phyloP scores from a whole-genome alignment of 768 basidiomycete species.

The Gloeophyllum trabeum region DNA sequence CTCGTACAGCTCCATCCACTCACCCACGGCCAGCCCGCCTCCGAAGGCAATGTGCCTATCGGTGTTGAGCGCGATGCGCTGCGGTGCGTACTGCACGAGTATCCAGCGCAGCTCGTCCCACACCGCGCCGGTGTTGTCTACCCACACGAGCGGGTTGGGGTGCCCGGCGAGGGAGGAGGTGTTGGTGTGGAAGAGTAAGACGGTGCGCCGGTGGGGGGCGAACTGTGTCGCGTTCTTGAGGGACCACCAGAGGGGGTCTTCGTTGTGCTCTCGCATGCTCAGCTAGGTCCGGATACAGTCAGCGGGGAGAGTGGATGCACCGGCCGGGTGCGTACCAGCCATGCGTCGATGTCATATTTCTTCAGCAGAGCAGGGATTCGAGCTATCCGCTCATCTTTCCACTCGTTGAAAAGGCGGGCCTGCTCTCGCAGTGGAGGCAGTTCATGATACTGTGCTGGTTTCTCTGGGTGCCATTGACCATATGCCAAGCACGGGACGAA shows the following conservation, averaged over 20 bases:
- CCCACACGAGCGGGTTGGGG: constrained; percentile 32
- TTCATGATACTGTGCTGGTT: constrained; percentile 21
- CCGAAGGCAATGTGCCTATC: constrained; percentile 35
- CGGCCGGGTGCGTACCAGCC: constrained; percentile 22
- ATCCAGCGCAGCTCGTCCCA: constrained; percentile 32
- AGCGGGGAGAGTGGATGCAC: background rate
- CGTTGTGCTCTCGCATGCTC: constrained; percentile 38
- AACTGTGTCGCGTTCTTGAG: constrained; percentile 37
- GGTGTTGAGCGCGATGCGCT: constrained; percentile 33
- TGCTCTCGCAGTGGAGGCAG: constrained; percentile 29
- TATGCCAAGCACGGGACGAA: no score
- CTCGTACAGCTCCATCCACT: constrained; percentile 24
- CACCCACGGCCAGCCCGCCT: constrained; percentile 39
- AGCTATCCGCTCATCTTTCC: constrained; percentile 28
- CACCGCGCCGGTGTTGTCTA: constrained; percentile 37
- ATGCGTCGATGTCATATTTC: constrained; percentile 31
- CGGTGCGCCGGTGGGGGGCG: constrained; percentile 34
- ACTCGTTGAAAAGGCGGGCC: constrained; percentile 26
- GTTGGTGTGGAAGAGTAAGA: constrained; percentile 38
- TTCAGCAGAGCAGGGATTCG: constrained; percentile 28
- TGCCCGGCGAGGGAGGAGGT: constrained; percentile 21
- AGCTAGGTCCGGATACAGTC: constrained; percentile 18
- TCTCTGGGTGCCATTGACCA: constrained; percentile 9
- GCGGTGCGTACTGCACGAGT: constrained; percentile 24
- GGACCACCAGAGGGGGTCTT: constrained; percentile 42